phyloP scores from a whole-genome alignment of 371 early-diverging fungal genomes.

The Thermomucor indicae-seudaticae region DNA sequence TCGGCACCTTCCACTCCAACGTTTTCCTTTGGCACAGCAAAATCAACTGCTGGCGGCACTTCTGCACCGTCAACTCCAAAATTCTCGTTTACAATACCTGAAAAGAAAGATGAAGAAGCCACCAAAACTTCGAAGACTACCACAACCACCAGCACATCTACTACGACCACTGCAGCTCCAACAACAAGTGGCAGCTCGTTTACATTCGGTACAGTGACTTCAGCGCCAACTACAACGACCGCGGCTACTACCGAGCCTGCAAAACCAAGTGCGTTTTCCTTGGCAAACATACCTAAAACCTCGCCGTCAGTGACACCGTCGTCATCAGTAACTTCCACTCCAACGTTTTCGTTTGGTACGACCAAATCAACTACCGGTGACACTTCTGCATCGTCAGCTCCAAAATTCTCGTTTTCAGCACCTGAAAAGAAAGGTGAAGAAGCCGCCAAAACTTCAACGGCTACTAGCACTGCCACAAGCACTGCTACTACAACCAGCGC shows the following conservation, averaged over 20 bases:
- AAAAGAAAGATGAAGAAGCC: constrained; percentile 4
- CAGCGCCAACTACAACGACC: constrained; percentile 6
- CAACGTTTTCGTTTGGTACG: constrained; percentile 1
- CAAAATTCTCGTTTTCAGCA: constrained; percentile 13
- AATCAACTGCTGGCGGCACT: neutral
- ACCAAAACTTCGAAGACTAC: neutral
- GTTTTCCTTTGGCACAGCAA: constrained; percentile 2
- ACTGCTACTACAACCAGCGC: neutral
- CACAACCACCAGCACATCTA: neutral
- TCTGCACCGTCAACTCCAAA: neutral
- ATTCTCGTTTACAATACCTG: constrained; percentile 12
- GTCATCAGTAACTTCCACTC: neutral
- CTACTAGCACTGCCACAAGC: constrained; percentile 4
- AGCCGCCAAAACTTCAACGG: constrained; percentile 1
- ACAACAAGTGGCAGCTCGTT: constrained; percentile 6
- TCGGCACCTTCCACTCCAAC: neutral
- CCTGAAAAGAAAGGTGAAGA: constrained; percentile 6
- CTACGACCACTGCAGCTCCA: neutral
- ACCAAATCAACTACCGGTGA: neutral
- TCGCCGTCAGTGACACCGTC: neutral
- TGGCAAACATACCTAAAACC: constrained; percentile 25
- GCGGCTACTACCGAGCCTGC: neutral
- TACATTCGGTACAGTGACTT: neutral
- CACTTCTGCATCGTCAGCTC: neutral
- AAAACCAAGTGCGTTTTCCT: constrained; percentile 29